Evolutionary conservation across 306 rosid species (phyloP).

Genomic region (Casuarina cunninghamiana): DNA sequence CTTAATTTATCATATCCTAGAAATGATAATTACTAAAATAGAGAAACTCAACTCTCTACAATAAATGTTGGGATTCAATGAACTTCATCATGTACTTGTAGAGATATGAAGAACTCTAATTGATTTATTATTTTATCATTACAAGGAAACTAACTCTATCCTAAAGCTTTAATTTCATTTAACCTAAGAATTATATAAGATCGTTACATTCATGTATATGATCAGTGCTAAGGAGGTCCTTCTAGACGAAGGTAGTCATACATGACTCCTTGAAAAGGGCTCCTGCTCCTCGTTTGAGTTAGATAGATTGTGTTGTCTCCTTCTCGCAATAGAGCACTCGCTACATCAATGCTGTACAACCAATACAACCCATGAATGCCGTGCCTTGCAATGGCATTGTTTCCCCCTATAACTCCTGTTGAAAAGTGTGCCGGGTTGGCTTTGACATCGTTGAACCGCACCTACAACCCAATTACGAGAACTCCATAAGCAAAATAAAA

Average conservation of each 20-base stretch:
- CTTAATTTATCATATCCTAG: no score
- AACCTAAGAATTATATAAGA: no score
- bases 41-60: no score
- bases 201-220: background rate
- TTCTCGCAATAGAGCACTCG: slow-evolving; percentile 24
- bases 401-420: slow-evolving; percentile 52
- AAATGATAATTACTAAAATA: no score
- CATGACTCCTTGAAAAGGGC: slow-evolving; percentile 57
- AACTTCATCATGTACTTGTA: no score
- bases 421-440: slow-evolving; percentile 13
- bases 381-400: slow-evolving; percentile 81
- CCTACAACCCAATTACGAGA: slow-evolving; percentile 35
- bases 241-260: slow-evolving; percentile 87
- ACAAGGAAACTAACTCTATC: no score
- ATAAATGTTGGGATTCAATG: no score
- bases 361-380: slow-evolving; percentile 73
- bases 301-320: slow-evolving; percentile 64
- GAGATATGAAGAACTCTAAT: background rate
- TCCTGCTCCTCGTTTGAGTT: slow-evolving; percentile 39
- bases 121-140: background rate
- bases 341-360: slow-evolving; percentile 36
- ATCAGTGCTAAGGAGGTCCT: slow-evolving; percentile 42
- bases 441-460: slow-evolving; percentile 46
- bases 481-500: background rate
- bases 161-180: no score